phyloP scores from a whole-genome alignment of 768 basidiomycete genomes.

The Termitomyces sp. region DNA sequence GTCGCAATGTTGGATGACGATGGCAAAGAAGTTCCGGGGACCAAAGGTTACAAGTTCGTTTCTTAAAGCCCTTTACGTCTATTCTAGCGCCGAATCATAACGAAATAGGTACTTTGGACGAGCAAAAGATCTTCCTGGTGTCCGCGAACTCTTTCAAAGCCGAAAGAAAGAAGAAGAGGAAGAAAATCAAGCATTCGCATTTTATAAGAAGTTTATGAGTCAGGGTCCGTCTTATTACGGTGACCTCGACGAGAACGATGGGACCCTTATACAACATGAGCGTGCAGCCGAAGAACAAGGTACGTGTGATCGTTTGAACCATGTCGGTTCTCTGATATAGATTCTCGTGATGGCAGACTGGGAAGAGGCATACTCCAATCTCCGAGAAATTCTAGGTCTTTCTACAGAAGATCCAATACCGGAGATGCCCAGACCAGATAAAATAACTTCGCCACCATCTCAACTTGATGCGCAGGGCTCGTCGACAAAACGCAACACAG shows the following conservation, averaged over 20 bases:
- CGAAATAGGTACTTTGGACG: constrained; percentile 85
- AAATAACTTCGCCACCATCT: background rate
- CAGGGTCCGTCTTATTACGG: constrained; percentile 90
- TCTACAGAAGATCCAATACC: constrained; percentile 48
- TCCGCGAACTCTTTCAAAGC: constrained; percentile 89
- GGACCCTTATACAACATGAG: constrained; percentile 68
- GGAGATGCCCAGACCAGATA: constrained; percentile 38
- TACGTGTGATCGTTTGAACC: constrained; percentile 24
- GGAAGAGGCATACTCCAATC: constrained; percentile 52
- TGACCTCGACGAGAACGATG: constrained; percentile 78
- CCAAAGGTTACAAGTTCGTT: constrained; percentile 92
- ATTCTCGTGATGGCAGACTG: constrained; percentile 42
- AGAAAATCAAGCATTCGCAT: constrained; percentile 69
- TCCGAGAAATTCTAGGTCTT: constrained; percentile 51
- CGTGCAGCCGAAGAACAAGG: constrained; percentile 67
- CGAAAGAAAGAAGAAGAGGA: constrained; percentile 86
- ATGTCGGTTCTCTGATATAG: background rate
- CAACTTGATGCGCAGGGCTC: constrained; percentile 8
- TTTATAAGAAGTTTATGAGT: constrained; percentile 84
- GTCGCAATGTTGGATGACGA: constrained; percentile 93
- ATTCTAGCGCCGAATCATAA: background rate
- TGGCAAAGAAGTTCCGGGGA: constrained; percentile 93
- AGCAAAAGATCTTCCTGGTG: constrained; percentile 92
- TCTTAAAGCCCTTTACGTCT: background rate
- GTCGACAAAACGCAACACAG: background rate